phyloP scores from a whole-genome alignment of 345 rosid genomes.

The Combretum micranthum region DNA sequence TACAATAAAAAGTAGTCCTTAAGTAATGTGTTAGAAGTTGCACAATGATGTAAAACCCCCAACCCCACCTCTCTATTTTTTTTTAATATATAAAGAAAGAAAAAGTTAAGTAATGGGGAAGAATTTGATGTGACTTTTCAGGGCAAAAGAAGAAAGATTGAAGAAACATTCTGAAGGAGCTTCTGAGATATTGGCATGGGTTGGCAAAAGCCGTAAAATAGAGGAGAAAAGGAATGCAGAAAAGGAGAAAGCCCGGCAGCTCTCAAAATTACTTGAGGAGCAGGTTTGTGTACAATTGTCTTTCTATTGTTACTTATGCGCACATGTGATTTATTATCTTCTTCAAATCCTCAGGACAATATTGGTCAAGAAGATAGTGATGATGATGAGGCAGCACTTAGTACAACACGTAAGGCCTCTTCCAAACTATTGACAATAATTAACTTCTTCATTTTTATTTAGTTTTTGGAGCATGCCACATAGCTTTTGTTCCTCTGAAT shows the following conservation, averaged over 20 bases:
- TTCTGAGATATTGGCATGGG: slow-evolving; percentile 74
- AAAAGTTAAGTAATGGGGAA: too few species aligned
- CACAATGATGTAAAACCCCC: too few species aligned
- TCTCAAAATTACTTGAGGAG: slow-evolving; percentile 80
- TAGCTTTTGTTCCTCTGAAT: not conserved
- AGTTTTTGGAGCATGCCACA: not conserved
- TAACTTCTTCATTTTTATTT: not conserved
- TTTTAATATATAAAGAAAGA: too few species aligned
- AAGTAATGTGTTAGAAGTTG: not conserved
- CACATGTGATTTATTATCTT: slow-evolving; percentile 8
- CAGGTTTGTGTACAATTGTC: slow-evolving; percentile 38
- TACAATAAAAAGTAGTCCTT: not conserved
- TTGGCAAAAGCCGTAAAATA: slow-evolving; percentile 63
- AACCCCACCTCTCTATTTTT: too few species aligned
- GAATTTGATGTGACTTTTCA: slow-evolving; percentile 11
- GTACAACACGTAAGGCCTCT: slow-evolving; percentile 31
- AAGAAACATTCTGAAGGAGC: slow-evolving; percentile 55
- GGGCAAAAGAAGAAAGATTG: slow-evolving; percentile 80
- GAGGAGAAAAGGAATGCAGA: slow-evolving; percentile 64
- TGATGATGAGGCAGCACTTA: slow-evolving; percentile 49
- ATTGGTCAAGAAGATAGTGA: slow-evolving; percentile 59
- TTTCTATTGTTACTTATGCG: slow-evolving; percentile 10
- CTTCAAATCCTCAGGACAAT: slow-evolving; percentile 50
- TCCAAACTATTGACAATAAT: slow-evolving; percentile 3
- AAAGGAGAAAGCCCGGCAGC: slow-evolving; percentile 74